Conservation (phyloP, 306 rosid species). For the Sphenostylis stenocarpa region DNA sequence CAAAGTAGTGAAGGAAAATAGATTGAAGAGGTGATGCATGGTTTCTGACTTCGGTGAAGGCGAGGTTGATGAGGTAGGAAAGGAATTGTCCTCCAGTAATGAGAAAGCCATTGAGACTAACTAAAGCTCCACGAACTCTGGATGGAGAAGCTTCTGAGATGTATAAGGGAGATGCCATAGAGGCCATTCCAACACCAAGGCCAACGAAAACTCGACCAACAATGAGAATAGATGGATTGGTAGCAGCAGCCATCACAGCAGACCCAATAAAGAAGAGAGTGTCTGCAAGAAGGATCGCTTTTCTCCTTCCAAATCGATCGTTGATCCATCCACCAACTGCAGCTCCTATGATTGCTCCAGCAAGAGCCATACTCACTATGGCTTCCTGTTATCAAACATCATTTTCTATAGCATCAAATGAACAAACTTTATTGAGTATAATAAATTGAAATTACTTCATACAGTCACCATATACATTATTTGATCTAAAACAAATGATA, state of each 20-base stretch:
- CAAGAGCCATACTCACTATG: conserved; percentile 65
- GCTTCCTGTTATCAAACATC: no score
- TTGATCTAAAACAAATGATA: no score
- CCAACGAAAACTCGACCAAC: conserved; percentile 62
- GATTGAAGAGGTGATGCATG: neutral
- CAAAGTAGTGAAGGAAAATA: neutral
- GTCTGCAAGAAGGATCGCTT: conserved; percentile 48
- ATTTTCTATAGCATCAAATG: no score
- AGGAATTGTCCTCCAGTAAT: conserved; percentile 66
- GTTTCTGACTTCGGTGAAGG: conserved; percentile 43
- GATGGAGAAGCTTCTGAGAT: conserved; percentile 73
- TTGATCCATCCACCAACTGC: conserved; percentile 61
- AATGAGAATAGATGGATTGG: conserved; percentile 38
- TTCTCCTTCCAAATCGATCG: conserved; percentile 53
- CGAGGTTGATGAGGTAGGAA: conserved; percentile 62
- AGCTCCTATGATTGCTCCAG: conserved; percentile 64
- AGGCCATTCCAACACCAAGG: conserved; percentile 65
- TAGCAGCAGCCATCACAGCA: conserved; percentile 48
- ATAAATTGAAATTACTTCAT: neutral
- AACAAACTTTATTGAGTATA: no score
- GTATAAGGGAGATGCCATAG: conserved; percentile 64
- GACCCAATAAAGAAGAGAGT: conserved; percentile 50
- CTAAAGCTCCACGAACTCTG: conserved; percentile 60
- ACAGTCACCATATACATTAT: no score
- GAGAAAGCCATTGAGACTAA: conserved; percentile 60